These are phyloP conservation scores for Alternaria sp. DNA, from an alignment of 2,329 filamentous ascomycete genomes.

Conservation along the genomic window DNA sequence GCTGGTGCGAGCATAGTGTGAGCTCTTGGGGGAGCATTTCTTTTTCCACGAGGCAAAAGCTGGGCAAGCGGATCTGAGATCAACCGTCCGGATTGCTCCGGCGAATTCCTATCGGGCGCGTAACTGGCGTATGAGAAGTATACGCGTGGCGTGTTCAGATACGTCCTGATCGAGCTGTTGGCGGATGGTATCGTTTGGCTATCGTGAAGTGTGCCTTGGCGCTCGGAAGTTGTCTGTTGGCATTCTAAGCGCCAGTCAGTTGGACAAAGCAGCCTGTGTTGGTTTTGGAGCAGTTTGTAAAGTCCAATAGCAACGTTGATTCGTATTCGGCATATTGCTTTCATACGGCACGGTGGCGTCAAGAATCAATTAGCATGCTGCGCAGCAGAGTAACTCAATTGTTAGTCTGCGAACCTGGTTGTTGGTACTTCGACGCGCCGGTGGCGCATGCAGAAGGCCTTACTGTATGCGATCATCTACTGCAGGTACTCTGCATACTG, in stretches of 20 bases:
- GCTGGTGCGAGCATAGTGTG: background rate
- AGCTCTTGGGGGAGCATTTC: background rate
- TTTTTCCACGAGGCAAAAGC: background rate
- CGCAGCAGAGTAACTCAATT: background rate
- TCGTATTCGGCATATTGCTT: constrained; percentile 1
- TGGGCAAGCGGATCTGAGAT: background rate
- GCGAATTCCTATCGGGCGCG: background rate
- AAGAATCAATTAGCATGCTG: background rate
- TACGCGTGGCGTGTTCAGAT: background rate
- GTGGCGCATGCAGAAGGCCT: background rate
- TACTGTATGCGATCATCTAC: background rate
- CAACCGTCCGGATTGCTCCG: background rate
- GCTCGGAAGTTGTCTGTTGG: background rate
- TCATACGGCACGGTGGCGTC: constrained; percentile 5
- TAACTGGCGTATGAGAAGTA: background rate
- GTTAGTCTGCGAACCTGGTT: background rate
- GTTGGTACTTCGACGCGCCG: constrained; percentile 2
- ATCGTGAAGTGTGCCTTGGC: constrained; percentile 3
- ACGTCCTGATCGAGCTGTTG: background rate
- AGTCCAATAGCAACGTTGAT: background rate
- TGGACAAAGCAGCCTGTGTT: background rate
- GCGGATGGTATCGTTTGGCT: background rate
- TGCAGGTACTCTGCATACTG: background rate
- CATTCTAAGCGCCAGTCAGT: constrained; percentile 1
- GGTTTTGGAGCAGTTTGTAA: background rate